A percentile compares a stretch with the other conserved stretches of the same genome.
phyloP scores from a whole-genome alignment of 768 basidiomycete genomes.

The Mycena floridula region DNA sequence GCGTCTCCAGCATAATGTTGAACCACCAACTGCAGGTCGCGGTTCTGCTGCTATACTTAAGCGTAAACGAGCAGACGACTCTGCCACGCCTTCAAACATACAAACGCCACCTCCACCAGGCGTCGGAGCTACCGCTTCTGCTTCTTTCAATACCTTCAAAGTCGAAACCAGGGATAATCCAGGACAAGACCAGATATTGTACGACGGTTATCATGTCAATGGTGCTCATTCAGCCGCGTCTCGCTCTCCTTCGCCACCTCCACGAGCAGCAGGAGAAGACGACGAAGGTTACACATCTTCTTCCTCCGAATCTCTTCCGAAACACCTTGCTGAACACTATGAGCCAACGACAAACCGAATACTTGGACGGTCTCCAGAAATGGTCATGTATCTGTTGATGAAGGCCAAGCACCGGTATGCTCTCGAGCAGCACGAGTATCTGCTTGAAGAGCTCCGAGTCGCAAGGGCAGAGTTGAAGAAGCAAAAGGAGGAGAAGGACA shows the following conservation, averaged over 20 bases:
- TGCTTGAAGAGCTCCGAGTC: constrained; percentile 59
- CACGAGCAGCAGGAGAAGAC: constrained; percentile 18
- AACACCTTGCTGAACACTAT: constrained; percentile 42
- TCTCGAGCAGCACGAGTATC: constrained; percentile 56
- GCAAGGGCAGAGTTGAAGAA: constrained; percentile 44
- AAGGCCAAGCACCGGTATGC: constrained; percentile 77
- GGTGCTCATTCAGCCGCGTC: constrained; percentile 7
- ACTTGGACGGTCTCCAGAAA: constrained; percentile 58
- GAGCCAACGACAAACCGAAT: constrained; percentile 59
- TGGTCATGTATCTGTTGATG: constrained; percentile 64
- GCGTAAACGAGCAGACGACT: constrained; percentile 55
- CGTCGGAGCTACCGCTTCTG: constrained; percentile 6
- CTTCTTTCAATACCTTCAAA: constrained; percentile 54
- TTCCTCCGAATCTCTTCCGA: constrained; percentile 43
- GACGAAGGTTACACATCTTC: constrained; percentile 31
- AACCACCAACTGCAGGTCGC: constrained; percentile 65
- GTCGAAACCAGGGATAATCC: constrained; percentile 43
- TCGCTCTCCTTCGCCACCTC: not conserved
- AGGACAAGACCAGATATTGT: constrained; percentile 26
- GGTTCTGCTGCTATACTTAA: constrained; percentile 61
- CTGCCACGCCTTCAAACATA: constrained; percentile 15
- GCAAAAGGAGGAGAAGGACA: constrained; percentile 56
- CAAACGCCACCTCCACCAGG: constrained; percentile 18
- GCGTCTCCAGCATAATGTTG: constrained; percentile 80
- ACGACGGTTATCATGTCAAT: constrained; percentile 8